Evolutionary conservation across 805 yeast genomes (phyloP), one percentile per base, ranked within the genome.

Genomic region (Ogataea zsoltii): DNA sequence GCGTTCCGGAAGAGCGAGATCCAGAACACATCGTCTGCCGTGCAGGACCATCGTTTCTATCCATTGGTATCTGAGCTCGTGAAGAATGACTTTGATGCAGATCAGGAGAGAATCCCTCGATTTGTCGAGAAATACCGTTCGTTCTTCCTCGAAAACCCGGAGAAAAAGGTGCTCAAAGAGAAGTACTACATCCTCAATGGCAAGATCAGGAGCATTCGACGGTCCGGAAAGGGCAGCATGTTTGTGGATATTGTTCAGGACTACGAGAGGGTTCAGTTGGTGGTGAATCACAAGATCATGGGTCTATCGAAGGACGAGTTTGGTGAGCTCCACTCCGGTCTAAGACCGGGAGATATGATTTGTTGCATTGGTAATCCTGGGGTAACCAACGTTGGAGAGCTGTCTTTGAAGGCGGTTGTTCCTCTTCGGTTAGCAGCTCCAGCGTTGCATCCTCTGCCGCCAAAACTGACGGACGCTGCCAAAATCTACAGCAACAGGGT

Each of bases 281-380:
- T 84, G 55, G 76, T 82, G 15, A 78, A 77, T 58, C 76, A 74
- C 56, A 78, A 73, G 54, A 63, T 73, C 45, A 66, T 77, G 67
- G 67, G 63, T 0, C 28, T 76, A 6, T 50, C 68, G 1, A 69
- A 65, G 17, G 76, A 70, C 0, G 72, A 71, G 33, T 82, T 81
- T 50, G 57, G 59, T 3, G 50, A 44, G 1, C 19, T 49, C 1
- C 80, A 76, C 54, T 61, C 61, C 3, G 60, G 67, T 25, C 65
- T 89, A 32, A 72, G 83, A 38, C 76, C 76, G 17, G 97, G 97
- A 0, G 99, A 92, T 58, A 76, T 75, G 35, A 67, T 92, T 3
- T 67, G 78, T 7, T 79, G 83, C 18, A 56, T 65, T 3, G 99
- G 99, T 0, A 60, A 55, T 18, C 90, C 97, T 0, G 88, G 92